Conservation (phyloP, 441 rosid species). For the Rhodomyrtus psidioides region DNA sequence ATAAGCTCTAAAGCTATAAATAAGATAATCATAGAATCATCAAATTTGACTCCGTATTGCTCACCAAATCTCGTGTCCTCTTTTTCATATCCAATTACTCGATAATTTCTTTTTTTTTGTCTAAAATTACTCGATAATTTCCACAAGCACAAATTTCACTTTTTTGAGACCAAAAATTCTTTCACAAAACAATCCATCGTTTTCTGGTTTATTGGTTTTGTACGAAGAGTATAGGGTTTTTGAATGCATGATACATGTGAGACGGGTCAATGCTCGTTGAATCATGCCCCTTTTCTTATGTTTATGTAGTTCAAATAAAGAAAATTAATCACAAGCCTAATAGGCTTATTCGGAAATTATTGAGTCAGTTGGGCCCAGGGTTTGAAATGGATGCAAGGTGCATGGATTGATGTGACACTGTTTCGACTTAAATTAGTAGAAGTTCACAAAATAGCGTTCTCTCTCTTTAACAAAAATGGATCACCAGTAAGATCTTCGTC, state of each 20-base stretch:
- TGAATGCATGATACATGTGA: background rate
- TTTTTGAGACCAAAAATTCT: too few relatives aligned
- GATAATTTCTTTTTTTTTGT: too few relatives aligned
- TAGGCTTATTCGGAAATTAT: background rate
- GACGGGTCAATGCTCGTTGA: background rate
- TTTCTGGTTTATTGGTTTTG: too few relatives aligned
- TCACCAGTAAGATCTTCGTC: background rate
- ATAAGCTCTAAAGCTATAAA: too few relatives aligned
- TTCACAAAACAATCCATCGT: too few relatives aligned
- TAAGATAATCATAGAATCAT: too few relatives aligned
- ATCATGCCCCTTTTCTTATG: background rate
- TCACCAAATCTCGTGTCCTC: background rate
- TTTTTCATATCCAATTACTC: too few relatives aligned
- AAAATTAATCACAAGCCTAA: background rate
- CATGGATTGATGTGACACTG: background rate
- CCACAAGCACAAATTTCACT: too few relatives aligned
- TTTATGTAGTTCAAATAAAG: background rate
- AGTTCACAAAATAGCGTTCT: background rate
- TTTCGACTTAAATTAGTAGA: background rate
- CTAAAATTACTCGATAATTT: too few relatives aligned
- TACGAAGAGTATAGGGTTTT: background rate
- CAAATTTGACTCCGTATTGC: background rate
- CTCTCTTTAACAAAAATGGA: background rate
- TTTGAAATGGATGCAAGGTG: background rate
- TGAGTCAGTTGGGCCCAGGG: background rate